These are phyloP conservation scores for Chalaropsis ovoidea DNA, from an alignment of 2,329 filamentous ascomycete genomes.

Conservation along the genomic window DNA sequence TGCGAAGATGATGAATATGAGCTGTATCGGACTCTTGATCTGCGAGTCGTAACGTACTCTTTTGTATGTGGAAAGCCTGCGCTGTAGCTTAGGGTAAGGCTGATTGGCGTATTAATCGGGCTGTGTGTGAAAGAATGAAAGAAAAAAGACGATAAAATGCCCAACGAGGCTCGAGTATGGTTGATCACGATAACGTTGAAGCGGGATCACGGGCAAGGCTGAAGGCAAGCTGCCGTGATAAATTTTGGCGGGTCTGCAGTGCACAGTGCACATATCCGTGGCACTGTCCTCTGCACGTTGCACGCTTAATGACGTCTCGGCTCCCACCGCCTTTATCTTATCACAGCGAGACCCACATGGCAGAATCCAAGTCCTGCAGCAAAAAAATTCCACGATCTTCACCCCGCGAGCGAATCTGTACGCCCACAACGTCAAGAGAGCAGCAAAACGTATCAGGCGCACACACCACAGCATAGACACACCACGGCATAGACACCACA, in stretches of 20 bases:
- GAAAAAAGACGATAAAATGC: background rate
- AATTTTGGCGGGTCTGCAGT: background rate
- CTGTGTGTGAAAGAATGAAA: background rate
- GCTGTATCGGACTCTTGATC: constrained; percentile 18
- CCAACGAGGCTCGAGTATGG: background rate
- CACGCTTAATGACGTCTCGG: background rate
- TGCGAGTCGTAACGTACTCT: constrained; percentile 24
- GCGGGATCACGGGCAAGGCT: background rate
- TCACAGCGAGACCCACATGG: constrained; percentile 24
- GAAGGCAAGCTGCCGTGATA: background rate
- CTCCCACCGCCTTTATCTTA: constrained; percentile 23
- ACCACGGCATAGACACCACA: constrained; percentile 18
- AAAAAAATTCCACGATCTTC: constrained; percentile 25
- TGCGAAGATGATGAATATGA: constrained; percentile 24
- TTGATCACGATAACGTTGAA: background rate
- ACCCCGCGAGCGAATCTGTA: constrained; percentile 17
- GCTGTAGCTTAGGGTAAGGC: background rate
- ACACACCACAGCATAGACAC: constrained; percentile 18
- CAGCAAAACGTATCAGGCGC: background rate
- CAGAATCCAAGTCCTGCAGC: constrained; percentile 21
- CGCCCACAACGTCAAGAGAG: background rate
- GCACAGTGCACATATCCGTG: background rate
- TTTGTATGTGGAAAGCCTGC: background rate
- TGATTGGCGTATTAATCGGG: background rate
- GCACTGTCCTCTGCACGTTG: background rate